Percentiles rank a stretch among this genome's conserved stretches.
These are phyloP conservation scores for Xylaria sp. DNA, from an alignment of 495 filamentous ascomycete species.

Conservation along the genomic window DNA sequence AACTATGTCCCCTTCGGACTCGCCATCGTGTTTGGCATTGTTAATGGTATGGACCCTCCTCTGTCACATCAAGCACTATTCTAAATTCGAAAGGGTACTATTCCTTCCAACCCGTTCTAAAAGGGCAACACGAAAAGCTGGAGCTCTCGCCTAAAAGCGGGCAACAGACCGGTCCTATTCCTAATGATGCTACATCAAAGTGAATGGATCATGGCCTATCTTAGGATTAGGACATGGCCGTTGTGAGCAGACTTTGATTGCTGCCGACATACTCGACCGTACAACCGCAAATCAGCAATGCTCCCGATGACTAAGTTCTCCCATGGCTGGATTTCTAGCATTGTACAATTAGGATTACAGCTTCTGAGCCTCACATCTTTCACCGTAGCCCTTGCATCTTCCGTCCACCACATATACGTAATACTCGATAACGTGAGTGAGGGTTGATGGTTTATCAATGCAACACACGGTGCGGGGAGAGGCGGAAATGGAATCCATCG, in stretches of 20 bases:
- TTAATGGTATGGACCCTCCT: constrained; percentile 40
- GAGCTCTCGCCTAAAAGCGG: constrained; percentile 27
- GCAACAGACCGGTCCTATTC: constrained; percentile 3
- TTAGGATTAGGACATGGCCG: not conserved
- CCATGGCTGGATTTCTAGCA: not conserved
- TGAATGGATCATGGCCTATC: not conserved
- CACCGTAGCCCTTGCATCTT: not conserved
- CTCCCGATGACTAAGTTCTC: not conserved
- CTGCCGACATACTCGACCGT: not conserved
- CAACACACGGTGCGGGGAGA: not conserved
- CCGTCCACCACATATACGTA: not conserved
- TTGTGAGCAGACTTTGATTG: not conserved
- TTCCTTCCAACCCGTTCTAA: constrained; percentile 49
- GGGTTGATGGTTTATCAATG: not conserved
- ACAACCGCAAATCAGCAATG: not conserved
- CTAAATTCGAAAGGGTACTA: constrained; percentile 49
- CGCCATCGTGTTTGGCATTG: constrained; percentile 40
- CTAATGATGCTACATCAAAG: constrained; percentile 25
- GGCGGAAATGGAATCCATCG: not conserved
- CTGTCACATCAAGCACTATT: constrained; percentile 28
- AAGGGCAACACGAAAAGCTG: constrained; percentile 43
- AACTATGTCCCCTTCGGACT: constrained; percentile 34
- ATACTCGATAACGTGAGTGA: not conserved
- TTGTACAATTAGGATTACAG: not conserved
- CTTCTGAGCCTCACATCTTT: not conserved